phyloP scores from a whole-genome alignment of 1,284 basidiomycete genomes.

The Wallemia hederae region DNA sequence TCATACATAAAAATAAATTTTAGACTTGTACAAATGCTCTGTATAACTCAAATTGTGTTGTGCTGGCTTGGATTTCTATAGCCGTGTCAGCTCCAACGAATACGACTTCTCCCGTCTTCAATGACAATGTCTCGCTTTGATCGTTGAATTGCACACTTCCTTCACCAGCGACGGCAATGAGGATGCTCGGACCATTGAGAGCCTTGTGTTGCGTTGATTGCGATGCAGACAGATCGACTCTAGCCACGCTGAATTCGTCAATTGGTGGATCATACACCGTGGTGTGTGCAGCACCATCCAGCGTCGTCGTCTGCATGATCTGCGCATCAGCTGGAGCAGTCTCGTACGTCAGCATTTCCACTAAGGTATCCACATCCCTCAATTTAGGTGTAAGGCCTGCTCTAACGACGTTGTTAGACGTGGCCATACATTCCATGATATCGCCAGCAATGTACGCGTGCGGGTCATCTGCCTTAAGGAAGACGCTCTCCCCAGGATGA shows the following conservation, averaged over 20 bases:
- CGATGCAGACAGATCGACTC: slow-evolving; percentile 24
- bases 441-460: slow-evolving; percentile 87
- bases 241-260: slow-evolving; percentile 68
- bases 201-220: slow-evolving; percentile 22
- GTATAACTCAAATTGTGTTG: slow-evolving; percentile 27
- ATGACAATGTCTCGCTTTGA: slow-evolving; percentile 20
- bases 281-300: slow-evolving; percentile 11
- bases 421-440: slow-evolving; percentile 93
- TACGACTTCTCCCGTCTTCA: slow-evolving; percentile 42
- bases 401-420: slow-evolving; percentile 93
- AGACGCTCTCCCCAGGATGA: slow-evolving; percentile 62
- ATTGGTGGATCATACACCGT: slow-evolving; percentile 79
- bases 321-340: slow-evolving; percentile 16
- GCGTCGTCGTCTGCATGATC: slow-evolving; percentile 9
- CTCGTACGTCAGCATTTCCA: slow-evolving; percentile 62
- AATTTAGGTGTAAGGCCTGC: slow-evolving; percentile 92
- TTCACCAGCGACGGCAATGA: slow-evolving; percentile 40
- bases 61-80: slow-evolving; percentile 22
- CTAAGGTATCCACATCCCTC: slow-evolving; percentile 67
- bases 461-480: slow-evolving; percentile 81
- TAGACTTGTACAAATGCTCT: slow-evolving; percentile 33
- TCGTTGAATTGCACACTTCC: slow-evolving; percentile 19
- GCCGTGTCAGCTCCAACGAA: slow-evolving; percentile 50
- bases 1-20: background rate
- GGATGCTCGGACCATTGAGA: slow-evolving; percentile 57